Evolutionary conservation across 2,329 filamentous ascomycete species (phyloP), one percentile per base, ranked within the genome.

Genomic region (Atkinsonella texensis): DNA sequence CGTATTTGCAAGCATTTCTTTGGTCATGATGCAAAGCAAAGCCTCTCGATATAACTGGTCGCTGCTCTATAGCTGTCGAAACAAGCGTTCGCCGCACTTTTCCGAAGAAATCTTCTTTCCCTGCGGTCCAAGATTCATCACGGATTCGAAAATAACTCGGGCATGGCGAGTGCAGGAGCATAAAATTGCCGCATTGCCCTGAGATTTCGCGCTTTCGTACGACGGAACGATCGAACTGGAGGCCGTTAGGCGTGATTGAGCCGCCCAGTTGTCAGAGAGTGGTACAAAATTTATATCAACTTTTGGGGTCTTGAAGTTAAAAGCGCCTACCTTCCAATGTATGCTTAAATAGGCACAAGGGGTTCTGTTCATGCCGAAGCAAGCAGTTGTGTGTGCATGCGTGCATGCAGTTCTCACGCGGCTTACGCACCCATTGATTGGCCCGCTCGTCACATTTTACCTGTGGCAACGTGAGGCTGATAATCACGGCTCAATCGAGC

Each of bases 381-480:
- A 23, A 23, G 20, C 20, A 23, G 20, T 23, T 4, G 20, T 23
- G 20, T 23, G 20, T 23, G 20, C 20, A 23, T 23, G 20, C 20
- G 40, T 48, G 56, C 33, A 51, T 54, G 53, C 17, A 58, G 41
- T 39, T 23, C 47, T 50, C 35, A 52, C 53, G 32, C 56, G 56
- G 39, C 56, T 58, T 10, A 32, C 35, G 35, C 56, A 58, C 23
- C 47, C 51, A 4, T 23, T 23, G 2, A 33, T 50, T 43, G 8
- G 40, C 52, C 13, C 56, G 52, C 42, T 58, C 56, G 44, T 58
- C 56, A 28, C 56, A 58, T 52, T 58, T 58, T 35, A 58, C 56
- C 53, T 56, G 18, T 5, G 6, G 13, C 39, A 23, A 23, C 20
- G 20, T 23, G 20, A 23, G 20, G 20, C 20, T 23, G 5, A 23